Percentiles rank a stretch among this genome's conserved stretches.
Conservation (phyloP, 1,284 basidiomycete genomes). For the Xerocomus nothofagi region DNA sequence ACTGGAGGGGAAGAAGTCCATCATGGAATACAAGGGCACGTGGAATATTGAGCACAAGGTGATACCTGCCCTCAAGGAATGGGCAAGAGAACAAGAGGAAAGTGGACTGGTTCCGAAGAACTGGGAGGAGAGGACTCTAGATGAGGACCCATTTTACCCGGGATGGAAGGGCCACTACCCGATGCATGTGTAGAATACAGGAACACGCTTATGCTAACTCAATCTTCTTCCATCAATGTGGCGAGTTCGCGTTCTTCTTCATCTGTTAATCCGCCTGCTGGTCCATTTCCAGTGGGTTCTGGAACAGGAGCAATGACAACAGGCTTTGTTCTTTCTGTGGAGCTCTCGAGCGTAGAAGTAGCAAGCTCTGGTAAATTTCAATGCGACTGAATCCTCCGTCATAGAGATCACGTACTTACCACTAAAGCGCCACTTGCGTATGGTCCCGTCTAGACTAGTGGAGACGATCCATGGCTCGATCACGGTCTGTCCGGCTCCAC, state of each 20-base stretch:
- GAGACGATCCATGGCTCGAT: constrained; percentile 80
- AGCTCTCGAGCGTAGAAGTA: constrained; percentile 41
- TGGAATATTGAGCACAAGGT: constrained; percentile 43
- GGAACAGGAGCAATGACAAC: constrained; percentile 24
- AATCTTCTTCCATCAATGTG: constrained; percentile 68
- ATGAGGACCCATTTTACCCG: constrained; percentile 51
- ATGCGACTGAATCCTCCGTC: not conserved
- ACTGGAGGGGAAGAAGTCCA: constrained; percentile 38
- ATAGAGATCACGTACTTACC: constrained; percentile 48
- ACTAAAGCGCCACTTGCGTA: constrained; percentile 76
- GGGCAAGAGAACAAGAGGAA: constrained; percentile 48
- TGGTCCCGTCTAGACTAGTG: constrained; percentile 80
- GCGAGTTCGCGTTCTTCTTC: constrained; percentile 81
- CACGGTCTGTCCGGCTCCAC: constrained; percentile 44
- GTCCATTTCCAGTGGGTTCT: constrained; percentile 19
- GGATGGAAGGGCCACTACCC: constrained; percentile 38
- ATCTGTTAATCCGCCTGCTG: constrained; percentile 52
- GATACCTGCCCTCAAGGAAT: constrained; percentile 44
- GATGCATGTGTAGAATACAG: constrained; percentile 14
- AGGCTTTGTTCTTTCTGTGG: constrained; percentile 24
- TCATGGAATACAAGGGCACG: constrained; percentile 47
- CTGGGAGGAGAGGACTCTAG: constrained; percentile 48
- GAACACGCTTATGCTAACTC: constrained; percentile 1
- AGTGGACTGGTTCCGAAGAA: constrained; percentile 44
- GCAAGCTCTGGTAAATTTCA: constrained; percentile 45